Base-by-base conservation (phyloP, 148 eudicot species). In the Tetragonia tetragonoides region DNA sequence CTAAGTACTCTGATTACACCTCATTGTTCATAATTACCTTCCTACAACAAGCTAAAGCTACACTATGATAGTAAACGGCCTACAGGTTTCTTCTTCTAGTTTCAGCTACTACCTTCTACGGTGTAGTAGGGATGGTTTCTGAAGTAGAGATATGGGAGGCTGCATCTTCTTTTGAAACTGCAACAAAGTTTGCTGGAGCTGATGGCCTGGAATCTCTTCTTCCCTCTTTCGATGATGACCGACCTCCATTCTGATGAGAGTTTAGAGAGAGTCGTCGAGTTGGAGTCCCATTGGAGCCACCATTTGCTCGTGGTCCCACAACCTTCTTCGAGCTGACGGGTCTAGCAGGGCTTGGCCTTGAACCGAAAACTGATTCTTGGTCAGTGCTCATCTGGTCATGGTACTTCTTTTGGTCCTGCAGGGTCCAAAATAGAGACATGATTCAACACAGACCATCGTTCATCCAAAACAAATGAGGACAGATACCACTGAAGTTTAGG, bases 331-430 rank as follows among this genome's bases (percentile, higher is more conserved):
- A 75, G 23, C 91, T 87, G 17, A 76, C 78, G 9, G 87, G 89
- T 81, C 93, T 89, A 23, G 88, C 92, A 16, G 99, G 99, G 87
- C 98, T 96, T 23, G 97, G 92, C 81, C 88, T 93, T 78, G 93
- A 75, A 20, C 88, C 90, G 39, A 93, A 93, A 8, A 78, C 83
- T 11, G 87, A 42, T 77, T 95, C 99, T 79, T 80, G 91, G 39
- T 93, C 96, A 5, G 91, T 83, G 81, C 67, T 78, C 69, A 85
- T 28, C 89, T 88, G 93, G 34, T 93, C 99, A 18, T 87, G 88
- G 83, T 88, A 89, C 87, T 96, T 96, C 87, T 93, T 96, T 81
- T 88, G 97, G 73, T 93, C 99, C 99, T 96, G 89, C 81, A 28
- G 21, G 73, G 38, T 57, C 44, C 74, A 46, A n/a, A 77, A 28